These are phyloP conservation scores for Blastocystis hominis DNA, from an alignment of 352 stramenopile genomes.

Conservation along the genomic window DNA sequence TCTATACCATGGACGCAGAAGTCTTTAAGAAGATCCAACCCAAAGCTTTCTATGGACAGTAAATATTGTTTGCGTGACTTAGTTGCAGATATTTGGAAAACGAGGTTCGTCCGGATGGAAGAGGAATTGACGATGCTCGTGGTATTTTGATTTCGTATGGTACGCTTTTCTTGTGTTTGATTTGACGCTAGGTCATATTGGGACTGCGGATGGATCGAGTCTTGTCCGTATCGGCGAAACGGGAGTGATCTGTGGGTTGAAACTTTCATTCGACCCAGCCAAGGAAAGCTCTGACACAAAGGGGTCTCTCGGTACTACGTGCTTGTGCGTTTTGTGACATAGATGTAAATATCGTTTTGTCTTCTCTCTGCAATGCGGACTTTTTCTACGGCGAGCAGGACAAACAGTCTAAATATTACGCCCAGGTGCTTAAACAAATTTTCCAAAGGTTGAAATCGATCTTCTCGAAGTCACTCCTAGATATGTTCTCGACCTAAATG, in stretches of 20 bases:
- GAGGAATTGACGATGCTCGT: background rate
- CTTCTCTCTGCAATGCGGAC: slow-evolving; percentile 1
- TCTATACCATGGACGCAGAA: slow-evolving; percentile 16
- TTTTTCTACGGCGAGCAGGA: background rate
- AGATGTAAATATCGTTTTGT: slow-evolving; percentile 32
- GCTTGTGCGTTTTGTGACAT: background rate
- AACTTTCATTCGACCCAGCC: slow-evolving; percentile 9
- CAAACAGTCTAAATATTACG: slow-evolving; percentile 2
- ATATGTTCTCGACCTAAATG: slow-evolving; percentile 37
- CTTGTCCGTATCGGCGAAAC: slow-evolving; percentile 49
- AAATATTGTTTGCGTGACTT: background rate
- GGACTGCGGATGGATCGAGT: slow-evolving; percentile 44
- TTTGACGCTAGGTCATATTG: slow-evolving; percentile 35
- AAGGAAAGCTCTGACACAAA: background rate
- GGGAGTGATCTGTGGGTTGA: slow-evolving; percentile 48
- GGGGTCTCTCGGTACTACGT: slow-evolving; percentile 1
- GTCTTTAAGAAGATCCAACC: slow-evolving; percentile 47
- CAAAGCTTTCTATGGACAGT: slow-evolving; percentile 48
- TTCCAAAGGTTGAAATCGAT: background rate
- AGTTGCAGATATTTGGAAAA: slow-evolving; percentile 45
- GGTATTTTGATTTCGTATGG: slow-evolving; percentile 28
- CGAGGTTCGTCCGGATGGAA: slow-evolving; percentile 44
- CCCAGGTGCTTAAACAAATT: background rate
- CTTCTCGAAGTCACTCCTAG: background rate
- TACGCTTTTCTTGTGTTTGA: background rate